Evolutionary conservation across 139 green algal genomes (phyloP).

Genomic region (Eudorina sp.): DNA sequence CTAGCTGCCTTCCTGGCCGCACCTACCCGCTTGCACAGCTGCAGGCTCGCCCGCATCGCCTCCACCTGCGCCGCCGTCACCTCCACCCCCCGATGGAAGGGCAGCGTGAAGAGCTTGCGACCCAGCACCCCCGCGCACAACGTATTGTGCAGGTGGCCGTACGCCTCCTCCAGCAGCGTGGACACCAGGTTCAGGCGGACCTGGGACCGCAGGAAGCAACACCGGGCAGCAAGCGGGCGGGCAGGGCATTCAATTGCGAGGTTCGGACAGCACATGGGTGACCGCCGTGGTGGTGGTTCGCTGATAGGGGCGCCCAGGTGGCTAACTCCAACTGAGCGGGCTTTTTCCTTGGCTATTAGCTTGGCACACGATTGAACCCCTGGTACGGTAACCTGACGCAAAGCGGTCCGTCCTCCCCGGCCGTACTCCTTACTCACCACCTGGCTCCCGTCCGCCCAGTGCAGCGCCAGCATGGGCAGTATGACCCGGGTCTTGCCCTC

Average conservation of each 20-base stretch:
- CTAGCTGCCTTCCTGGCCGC: not conserved
- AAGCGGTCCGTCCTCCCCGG: too few species aligned
- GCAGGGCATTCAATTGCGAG: too few species aligned
- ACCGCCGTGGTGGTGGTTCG: too few species aligned
- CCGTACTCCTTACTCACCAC: constrained; percentile 48
- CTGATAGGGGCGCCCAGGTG: too few species aligned
- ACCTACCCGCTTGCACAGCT: constrained; percentile 56
- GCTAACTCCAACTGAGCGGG: too few species aligned
- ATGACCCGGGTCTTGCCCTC: constrained; percentile 82
- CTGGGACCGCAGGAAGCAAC: constrained; percentile 45
- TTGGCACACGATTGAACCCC: too few species aligned
- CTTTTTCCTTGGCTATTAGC: too few species aligned
- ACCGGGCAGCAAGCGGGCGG: too few species aligned
- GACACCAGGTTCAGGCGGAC: constrained; percentile 73
- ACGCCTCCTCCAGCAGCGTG: constrained; percentile 66
- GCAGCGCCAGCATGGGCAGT: constrained; percentile 73
- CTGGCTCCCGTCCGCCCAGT: constrained; percentile 49
- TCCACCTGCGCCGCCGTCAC: constrained; percentile 8
- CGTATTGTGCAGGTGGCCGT: constrained; percentile 59
- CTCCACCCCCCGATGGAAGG: constrained; percentile 68
- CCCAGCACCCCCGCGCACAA: constrained; percentile 67
- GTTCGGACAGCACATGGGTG: too few species aligned
- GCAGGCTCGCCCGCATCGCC: constrained; percentile 53
- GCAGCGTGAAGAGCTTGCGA: constrained; percentile 63
- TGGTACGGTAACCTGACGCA: not conserved